Evolutionary conservation across 208 protist genomes (phyloP).

Genomic region (Leishmania guyanensis): DNA sequence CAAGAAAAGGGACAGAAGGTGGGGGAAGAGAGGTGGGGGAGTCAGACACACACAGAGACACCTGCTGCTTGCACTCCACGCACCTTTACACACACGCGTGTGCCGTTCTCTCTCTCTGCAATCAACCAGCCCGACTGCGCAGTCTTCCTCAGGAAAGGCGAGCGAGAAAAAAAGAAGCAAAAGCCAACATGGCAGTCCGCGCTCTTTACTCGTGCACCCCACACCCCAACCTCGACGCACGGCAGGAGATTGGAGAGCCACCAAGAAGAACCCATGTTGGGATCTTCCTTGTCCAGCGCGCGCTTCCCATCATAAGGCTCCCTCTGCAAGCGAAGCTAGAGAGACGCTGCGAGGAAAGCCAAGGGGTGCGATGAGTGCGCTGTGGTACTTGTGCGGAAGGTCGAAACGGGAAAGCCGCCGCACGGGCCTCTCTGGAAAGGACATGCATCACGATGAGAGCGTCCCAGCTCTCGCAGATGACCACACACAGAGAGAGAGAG

Average conservation of each 20-base stretch:
- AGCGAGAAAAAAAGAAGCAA: neutral
- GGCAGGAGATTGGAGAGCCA: neutral
- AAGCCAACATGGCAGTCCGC: neutral
- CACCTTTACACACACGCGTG: neutral
- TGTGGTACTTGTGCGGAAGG: neutral
- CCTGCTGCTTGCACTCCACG: neutral
- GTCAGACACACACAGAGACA: neutral
- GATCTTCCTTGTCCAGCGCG: neutral
- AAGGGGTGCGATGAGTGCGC: neutral
- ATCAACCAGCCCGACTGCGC: neutral
- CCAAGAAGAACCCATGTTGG: neutral
- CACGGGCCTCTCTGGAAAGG: neutral
- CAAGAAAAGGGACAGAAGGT: neutral
- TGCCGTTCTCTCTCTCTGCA: neutral
- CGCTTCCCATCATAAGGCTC: neutral
- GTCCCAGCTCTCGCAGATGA: neutral
- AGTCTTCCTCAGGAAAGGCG: neutral
- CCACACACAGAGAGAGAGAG: neutral
- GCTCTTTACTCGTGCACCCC: neutral
- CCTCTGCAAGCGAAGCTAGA: neutral
- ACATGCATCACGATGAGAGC: neutral
- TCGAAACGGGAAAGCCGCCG: neutral
- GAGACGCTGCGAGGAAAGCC: neutral
- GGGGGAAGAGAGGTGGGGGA: neutral
- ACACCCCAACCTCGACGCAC: too few relatives aligned